These are phyloP conservation scores for Teratosphaeria epicoccoides DNA, from an alignment of 2,329 filamentous ascomycete species.

Conservation along the genomic window DNA sequence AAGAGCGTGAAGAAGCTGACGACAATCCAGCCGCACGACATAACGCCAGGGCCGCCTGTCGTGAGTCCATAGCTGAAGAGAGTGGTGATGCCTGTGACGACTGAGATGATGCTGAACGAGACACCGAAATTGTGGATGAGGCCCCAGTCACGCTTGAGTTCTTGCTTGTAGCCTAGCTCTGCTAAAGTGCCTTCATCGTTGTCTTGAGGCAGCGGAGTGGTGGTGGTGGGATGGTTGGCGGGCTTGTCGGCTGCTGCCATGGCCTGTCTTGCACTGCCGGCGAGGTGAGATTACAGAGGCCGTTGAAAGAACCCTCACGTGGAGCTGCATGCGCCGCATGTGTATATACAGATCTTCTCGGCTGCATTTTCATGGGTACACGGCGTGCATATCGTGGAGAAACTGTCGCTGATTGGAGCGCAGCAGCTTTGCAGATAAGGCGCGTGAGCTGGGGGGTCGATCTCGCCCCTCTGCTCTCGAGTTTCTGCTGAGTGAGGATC, in stretches of 20 bases:
- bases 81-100: constrained; percentile 51
- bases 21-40: constrained; percentile 46
- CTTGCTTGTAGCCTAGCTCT: constrained; percentile 51
- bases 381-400: not conserved
- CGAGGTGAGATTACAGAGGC: too few relatives aligned
- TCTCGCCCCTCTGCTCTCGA: too few relatives aligned
- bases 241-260: too few relatives aligned
- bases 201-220: not conserved
- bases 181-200: constrained; percentile 7
- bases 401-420: not conserved
- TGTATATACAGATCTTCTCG: not conserved
- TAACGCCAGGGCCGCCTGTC: constrained; percentile 46
- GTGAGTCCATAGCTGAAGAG: constrained; percentile 45
- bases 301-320: too few relatives aligned
- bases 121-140: constrained; percentile 52
- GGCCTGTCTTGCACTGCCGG: too few relatives aligned
- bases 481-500: too few relatives aligned
- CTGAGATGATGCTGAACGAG: constrained; percentile 51
- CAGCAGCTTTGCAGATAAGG: not conserved
- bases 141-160: constrained; percentile 44
- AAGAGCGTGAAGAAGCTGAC: constrained; percentile 47
- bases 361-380: not conserved
- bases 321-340: too few relatives aligned
- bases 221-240: too few relatives aligned
- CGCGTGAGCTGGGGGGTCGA: too few relatives aligned